Evolutionary conservation across 345 rosid genomes (phyloP).

Genomic region (Bretschneidera sinensis): DNA sequence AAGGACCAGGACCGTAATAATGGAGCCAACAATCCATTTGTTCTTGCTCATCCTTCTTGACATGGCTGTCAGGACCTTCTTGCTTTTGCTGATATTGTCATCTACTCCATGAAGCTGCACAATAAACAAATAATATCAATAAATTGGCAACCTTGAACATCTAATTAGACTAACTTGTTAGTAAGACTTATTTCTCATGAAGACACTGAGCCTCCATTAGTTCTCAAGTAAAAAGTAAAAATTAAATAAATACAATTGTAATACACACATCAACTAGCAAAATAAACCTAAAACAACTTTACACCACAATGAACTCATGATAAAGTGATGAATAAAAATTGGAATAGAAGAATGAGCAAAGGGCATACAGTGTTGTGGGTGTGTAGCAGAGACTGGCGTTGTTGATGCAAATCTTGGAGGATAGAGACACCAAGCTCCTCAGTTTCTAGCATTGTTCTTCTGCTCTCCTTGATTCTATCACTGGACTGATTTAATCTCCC

Average conservation of each 20-base stretch:
- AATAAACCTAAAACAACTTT: too few relatives aligned
- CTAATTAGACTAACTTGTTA: too few relatives aligned
- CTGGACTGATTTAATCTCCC: slow-evolving; percentile 50
- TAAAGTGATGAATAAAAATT: too few relatives aligned
- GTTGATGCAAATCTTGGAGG: slow-evolving; percentile 61
- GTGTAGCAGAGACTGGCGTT: slow-evolving; percentile 54
- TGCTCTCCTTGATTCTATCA: slow-evolving; percentile 55
- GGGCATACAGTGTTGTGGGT: slow-evolving; percentile 39
- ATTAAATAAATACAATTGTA: background rate
- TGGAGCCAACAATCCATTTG: slow-evolving; percentile 43
- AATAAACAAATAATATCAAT: background rate
- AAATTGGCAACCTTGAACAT: background rate
- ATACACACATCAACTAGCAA: background rate
- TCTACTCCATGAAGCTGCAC: slow-evolving; percentile 62
- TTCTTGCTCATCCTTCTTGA: slow-evolving; percentile 56
- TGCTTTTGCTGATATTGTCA: slow-evolving; percentile 50
- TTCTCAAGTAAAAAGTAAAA: background rate
- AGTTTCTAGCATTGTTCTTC: slow-evolving; percentile 63
- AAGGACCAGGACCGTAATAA: slow-evolving; percentile 31
- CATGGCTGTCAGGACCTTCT: slow-evolving; percentile 44
- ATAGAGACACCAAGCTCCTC: slow-evolving; percentile 71
- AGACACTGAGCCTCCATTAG: background rate
- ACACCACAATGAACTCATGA: too few relatives aligned
- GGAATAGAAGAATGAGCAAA: background rate
- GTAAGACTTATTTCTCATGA: too few relatives aligned